phyloP scores from a whole-genome alignment of 495 filamentous ascomycete genomes.

The Symbiotaphrina buchneri region DNA sequence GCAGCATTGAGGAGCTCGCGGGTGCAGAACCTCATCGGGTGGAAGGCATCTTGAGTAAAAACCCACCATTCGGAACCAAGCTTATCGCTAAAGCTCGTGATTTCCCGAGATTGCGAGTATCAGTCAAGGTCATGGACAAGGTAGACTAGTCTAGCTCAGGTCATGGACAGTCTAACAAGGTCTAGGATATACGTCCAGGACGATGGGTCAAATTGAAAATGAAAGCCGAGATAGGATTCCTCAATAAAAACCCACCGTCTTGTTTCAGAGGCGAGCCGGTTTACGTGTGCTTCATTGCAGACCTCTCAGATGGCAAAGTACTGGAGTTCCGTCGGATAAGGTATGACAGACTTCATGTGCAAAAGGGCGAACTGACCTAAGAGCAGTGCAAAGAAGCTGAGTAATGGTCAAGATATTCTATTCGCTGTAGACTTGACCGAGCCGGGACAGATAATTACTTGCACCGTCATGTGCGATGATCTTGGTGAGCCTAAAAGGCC shows the following conservation, averaged over 20 bases:
- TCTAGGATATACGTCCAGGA: constrained; percentile 17
- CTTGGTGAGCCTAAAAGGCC: constrained; percentile 30
- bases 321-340: constrained; percentile 58
- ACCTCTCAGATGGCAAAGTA: constrained; percentile 51
- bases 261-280: constrained; percentile 39
- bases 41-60: constrained; percentile 52
- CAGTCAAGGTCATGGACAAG: constrained; percentile 24
- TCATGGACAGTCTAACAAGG: constrained; percentile 3
- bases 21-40: constrained; percentile 43
- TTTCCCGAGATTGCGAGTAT: constrained; percentile 56
- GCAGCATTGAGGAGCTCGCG: constrained; percentile 47
- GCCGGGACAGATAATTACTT: constrained; percentile 34
- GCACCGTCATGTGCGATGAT: constrained; percentile 70
- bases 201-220: constrained; percentile 32
- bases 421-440: constrained; percentile 35
- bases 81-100: constrained; percentile 35
- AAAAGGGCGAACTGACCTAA: constrained; percentile 7
- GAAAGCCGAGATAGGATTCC: constrained; percentile 45
- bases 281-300: constrained; percentile 50
- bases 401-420: constrained; percentile 33
- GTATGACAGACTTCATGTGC: constrained; percentile 12
- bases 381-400: constrained; percentile 38
- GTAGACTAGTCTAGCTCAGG: constrained; percentile 10
- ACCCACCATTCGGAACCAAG: constrained; percentile 65
- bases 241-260: constrained; percentile 39